Base-by-base conservation (phyloP, 805 yeast genomes). In the Isabelozyma heimii region DNA sequence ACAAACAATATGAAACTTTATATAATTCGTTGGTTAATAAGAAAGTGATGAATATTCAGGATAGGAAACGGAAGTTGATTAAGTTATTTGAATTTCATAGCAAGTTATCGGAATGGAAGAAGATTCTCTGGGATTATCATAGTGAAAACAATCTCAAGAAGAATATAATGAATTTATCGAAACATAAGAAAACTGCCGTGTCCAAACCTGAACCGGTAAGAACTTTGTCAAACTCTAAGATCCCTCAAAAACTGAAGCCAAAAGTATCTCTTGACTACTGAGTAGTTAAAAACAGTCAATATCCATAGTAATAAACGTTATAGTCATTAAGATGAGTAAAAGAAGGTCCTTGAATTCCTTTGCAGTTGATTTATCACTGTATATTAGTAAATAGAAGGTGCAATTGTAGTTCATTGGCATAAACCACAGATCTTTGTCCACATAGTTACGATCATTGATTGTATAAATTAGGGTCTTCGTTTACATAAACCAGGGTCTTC, bases 71-170 rank as follows among this genome's bases (percentile, higher is more conserved):
- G 63, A 49, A 65, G 63, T 49, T 77, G 61, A 57, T 66, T 47
- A 69, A 65, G 58, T 62, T 83, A 44, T 69, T 74, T 57, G 75
- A 75, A 45, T 58, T 83, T 63, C 87, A 83, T 61, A 73, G 73
- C 30, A 70, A 72, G 40, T 63, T 83, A 45, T 72, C 78, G 15
- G 72, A 73, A 39, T 81, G 85, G 85, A 83, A 83, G 61, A 72
- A 70, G 50, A 70, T 75, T 54, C 66, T 83, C 15, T 81, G 85
- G 85, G 79, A 75, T 44, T 63, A 56, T 45, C 70, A 71, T 49
- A 60, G 63, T 44, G 72, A 69, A 43, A 55, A 55, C 42, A 69
- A 59, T 52, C 54, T 60, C 52, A 69, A 69, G 46, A 54, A 61
- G 30, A 58, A 63, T 10, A 65, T 72, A 45, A 70, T 69, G 75